Evolutionary conservation across 2,329 filamentous ascomycete genomes (phyloP), one percentile per base, ranked within the genome.

Genomic region (Fusarium sp.): DNA sequence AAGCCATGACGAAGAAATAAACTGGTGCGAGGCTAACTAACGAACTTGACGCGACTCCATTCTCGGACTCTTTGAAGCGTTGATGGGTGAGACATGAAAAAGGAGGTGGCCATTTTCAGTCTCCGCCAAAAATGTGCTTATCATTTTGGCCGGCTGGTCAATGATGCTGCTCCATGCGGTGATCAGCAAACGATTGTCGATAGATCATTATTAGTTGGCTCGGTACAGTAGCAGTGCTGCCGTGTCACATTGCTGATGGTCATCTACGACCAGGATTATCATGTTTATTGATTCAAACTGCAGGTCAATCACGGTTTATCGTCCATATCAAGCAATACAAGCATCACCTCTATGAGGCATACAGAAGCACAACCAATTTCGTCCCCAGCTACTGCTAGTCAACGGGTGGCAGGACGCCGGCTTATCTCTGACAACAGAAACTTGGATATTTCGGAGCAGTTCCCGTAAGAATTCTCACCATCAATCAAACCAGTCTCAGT

Each of bases 401-500:
- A 44, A 57, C 71, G 71, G 71, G 73, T 74, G 69, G 73, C 69
- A 60, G 60, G 48, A 60, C 66, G 64, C 66, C 66, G 62, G 59
- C 60, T 70, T 69, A 60, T 66, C 61, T 52, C 10, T 74, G 65
- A 59, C 40, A 66, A 26, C 14, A 56, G 20, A 54, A 48, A 57
- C 30, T 35, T 17, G 42, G 40, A 32, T 32, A 23, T 37, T 44
- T 32, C 26, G 41, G 41, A 23, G n/a, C 63, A 37, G 41, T 56
- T 42, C 35, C 27, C 17, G 23, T 45, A 32, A 14, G 30, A 50
- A 41, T 67, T 35, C 30, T 52, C 44, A 56, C 27, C 38, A 48
- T 41, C 44, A 56, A 48, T 41, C 44, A 56, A 63, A 56, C 38
- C 23, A 46, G 33, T 55, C 35, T 12, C 41, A 52, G 44, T 53